Evolutionary conservation across 148 eudicot genomes (phyloP).

Genomic region (Mesembryanthemum crystallinum): DNA sequence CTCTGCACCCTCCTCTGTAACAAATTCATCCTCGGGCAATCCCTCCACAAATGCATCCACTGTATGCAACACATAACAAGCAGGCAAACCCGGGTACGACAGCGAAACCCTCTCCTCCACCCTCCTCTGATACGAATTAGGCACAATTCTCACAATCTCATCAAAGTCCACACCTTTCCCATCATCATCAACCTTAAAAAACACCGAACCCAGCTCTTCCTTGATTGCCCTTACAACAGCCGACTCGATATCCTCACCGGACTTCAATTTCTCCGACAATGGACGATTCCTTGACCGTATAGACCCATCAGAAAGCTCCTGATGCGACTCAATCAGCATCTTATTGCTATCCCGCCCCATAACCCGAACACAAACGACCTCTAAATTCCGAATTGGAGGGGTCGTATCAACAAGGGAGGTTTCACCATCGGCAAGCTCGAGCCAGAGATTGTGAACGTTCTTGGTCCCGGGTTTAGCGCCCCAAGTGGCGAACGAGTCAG

Average conservation of each 20-base stretch:
- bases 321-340: slow-evolving; percentile 65
- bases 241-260: slow-evolving; percentile 49
- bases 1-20: slow-evolving; percentile 65
- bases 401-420: slow-evolving; percentile 53
- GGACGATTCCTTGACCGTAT: slow-evolving; percentile 53
- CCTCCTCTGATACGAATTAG: slow-evolving; percentile 59
- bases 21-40: slow-evolving; percentile 76
- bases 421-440: slow-evolving; percentile 80
- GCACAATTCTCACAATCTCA: slow-evolving; percentile 43
- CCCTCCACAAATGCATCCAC: slow-evolving; percentile 79
- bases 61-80: slow-evolving; percentile 76
- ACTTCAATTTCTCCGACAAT: slow-evolving; percentile 72
- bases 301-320: slow-evolving; percentile 73
- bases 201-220: slow-evolving; percentile 73
- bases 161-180: slow-evolving; percentile 12
- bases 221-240: slow-evolving; percentile 62
- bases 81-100: slow-evolving; percentile 94
- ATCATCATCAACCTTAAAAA: slow-evolving; percentile 14
- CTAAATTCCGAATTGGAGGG: slow-evolving; percentile 72
- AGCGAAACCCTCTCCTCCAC: slow-evolving; percentile 78
- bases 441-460: slow-evolving; percentile 84
- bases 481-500: slow-evolving; percentile 68
- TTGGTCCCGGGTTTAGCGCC: slow-evolving; percentile 89
- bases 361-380: slow-evolving; percentile 59
- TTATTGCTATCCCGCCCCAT: slow-evolving; percentile 8